Evolutionary conservation across 257 asterid species (phyloP).

Genomic region (Voacanga thouarsii): DNA sequence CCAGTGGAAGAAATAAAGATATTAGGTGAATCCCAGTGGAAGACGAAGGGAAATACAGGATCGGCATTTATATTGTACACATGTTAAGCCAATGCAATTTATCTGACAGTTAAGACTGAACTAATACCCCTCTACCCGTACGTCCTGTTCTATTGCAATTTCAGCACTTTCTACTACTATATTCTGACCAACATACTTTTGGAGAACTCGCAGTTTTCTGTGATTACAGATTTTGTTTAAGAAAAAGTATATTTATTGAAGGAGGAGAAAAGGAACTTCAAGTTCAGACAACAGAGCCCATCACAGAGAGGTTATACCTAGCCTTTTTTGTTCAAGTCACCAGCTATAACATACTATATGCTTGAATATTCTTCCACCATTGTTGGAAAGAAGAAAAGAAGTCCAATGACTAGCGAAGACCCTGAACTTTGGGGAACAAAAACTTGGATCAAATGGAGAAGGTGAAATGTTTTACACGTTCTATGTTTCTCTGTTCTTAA

Average conservation of each 20-base stretch:
- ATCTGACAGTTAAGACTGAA: not conserved
- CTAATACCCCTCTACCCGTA: not conserved
- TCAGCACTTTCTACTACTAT: not conserved
- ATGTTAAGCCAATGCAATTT: not conserved
- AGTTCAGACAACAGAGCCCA: not conserved
- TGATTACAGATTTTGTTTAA: not conserved
- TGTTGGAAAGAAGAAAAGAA: not conserved
- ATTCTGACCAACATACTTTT: not conserved
- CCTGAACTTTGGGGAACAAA: not conserved
- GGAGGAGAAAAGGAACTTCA: not conserved
- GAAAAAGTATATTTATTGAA: not conserved
- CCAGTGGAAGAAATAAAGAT: no score
- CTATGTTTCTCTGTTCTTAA: not conserved
- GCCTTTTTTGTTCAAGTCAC: not conserved
- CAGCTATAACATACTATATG: not conserved
- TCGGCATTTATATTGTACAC: not conserved
- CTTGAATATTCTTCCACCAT: not conserved
- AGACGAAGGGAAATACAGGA: not conserved
- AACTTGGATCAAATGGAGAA: not conserved
- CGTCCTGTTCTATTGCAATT: not conserved
- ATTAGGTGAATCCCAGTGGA: not conserved
- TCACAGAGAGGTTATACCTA: not conserved
- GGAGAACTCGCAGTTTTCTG: not conserved
- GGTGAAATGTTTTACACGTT: not conserved
- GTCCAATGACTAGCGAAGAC: not conserved